Conservation (phyloP, 257 asterid species). For the Solanum clarkiae region DNA sequence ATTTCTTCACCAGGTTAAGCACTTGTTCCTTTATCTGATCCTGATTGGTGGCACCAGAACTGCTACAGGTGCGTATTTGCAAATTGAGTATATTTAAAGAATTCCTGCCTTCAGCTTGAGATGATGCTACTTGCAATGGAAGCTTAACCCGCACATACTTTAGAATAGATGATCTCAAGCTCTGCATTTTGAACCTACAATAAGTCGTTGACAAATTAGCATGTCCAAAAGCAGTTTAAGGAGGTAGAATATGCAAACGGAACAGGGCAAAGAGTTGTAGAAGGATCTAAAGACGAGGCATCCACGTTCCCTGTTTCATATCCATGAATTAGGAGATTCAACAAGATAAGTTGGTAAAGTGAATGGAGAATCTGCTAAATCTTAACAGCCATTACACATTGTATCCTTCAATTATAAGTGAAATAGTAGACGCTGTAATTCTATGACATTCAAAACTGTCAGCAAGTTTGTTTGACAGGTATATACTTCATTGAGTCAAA, state of each 20-base stretch:
- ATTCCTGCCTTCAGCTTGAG: slow-evolving; percentile 1
- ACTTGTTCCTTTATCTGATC: slow-evolving; percentile 45
- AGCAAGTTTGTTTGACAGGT: neutral
- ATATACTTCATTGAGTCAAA: neutral
- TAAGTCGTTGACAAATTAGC: neutral
- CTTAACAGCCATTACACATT: neutral
- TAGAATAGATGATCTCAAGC: slow-evolving; percentile 29
- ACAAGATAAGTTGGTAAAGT: neutral
- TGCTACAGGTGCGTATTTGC: slow-evolving; percentile 21
- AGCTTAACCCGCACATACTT: slow-evolving; percentile 31
- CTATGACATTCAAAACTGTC: neutral
- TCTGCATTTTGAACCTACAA: slow-evolving; percentile 15
- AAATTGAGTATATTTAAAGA: slow-evolving; percentile 8
- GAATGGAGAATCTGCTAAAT: neutral
- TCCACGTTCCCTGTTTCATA: neutral
- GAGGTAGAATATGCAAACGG: neutral
- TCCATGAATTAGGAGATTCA: neutral
- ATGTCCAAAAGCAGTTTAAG: neutral
- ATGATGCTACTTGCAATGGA: slow-evolving; percentile 11
- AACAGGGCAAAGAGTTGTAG: neutral
- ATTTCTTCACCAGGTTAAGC: slow-evolving; percentile 52
- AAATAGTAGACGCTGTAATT: neutral
- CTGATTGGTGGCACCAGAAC: slow-evolving; percentile 9
- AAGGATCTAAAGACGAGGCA: neutral
- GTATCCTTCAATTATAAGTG: neutral